A percentile compares a stretch with the other conserved stretches of the same genome.
phyloP scores from a whole-genome alignment of 2,329 filamentous ascomycete species.

The Pleurostoma richardsiae region DNA sequence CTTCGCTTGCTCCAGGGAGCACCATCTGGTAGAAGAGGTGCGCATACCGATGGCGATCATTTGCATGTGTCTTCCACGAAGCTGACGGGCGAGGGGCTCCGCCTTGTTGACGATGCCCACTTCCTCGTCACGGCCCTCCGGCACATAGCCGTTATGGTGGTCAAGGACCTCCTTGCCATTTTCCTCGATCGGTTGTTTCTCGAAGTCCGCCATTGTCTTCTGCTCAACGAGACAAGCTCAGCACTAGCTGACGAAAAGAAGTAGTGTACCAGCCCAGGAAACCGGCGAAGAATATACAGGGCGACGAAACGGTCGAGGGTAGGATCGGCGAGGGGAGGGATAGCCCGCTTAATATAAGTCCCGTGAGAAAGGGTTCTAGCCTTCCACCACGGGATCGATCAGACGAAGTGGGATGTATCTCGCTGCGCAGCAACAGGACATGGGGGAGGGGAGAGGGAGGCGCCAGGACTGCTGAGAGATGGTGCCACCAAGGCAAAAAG shows the following conservation, averaged over 20 bases:
- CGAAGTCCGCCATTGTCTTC: conserved; percentile 16
- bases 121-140: conserved; percentile 24
- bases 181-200: conserved; percentile 11
- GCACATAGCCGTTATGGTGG: conserved; percentile 10
- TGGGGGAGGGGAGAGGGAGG: background rate
- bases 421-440: background rate
- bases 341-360: too few species aligned
- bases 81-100: conserved; percentile 25
- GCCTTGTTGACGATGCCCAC: conserved; percentile 26
- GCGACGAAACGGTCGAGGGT: background rate
- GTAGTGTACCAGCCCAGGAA: too few species aligned
- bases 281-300: too few species aligned
- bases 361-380: too few species aligned
- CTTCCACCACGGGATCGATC: too few species aligned
- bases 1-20: too few species aligned
- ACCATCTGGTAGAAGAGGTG: background rate
- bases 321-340: background rate
- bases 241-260: too few species aligned
- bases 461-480: background rate
- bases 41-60: conserved; percentile 39
- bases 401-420: too few species aligned
- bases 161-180: conserved; percentile 13
- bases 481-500: background rate
- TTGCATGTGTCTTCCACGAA: conserved; percentile 35
- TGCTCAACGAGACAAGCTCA: background rate